These are phyloP conservation scores for Alternaria sp. DNA, from an alignment of 2,329 filamentous ascomycete genomes.

Conservation along the genomic window DNA sequence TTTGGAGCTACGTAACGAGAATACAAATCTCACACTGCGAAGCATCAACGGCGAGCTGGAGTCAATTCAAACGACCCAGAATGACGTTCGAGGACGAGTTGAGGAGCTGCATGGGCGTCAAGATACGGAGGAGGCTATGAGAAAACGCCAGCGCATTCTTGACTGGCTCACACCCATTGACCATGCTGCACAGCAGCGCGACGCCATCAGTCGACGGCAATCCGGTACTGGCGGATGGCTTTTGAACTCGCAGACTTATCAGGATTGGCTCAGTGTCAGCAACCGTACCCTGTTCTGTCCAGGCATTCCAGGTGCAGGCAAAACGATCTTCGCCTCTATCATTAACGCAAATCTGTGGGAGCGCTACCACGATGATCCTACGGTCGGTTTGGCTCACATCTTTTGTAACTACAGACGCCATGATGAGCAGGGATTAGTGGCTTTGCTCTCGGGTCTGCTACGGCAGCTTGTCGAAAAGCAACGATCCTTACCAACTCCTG, in stretches of 20 bases:
- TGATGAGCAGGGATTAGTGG: background rate
- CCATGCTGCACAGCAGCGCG: background rate
- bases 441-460: background rate
- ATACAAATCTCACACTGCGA: rapidly evolving
- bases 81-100: background rate
- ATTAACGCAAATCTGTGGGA: background rate
- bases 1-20: rapidly evolving
- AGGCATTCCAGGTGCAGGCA: background rate
- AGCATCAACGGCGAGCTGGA: background rate
- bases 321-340: background rate
- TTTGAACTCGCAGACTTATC: background rate
- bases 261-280: background rate
- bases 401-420: background rate
- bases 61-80: background rate
- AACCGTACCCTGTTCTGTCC: background rate
- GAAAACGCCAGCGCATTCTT: background rate
- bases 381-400: background rate
- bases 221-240: background rate
- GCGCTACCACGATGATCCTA: background rate
- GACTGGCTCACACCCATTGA: background rate
- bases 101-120: background rate
- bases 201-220: background rate
- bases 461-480: no score
- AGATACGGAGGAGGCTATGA: background rate
- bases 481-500: no score